Percentiles rank a stretch among this genome's conserved stretches.
Conservation (phyloP, 495 filamentous ascomycete species). For the Lindgomyces ingoldianus region DNA sequence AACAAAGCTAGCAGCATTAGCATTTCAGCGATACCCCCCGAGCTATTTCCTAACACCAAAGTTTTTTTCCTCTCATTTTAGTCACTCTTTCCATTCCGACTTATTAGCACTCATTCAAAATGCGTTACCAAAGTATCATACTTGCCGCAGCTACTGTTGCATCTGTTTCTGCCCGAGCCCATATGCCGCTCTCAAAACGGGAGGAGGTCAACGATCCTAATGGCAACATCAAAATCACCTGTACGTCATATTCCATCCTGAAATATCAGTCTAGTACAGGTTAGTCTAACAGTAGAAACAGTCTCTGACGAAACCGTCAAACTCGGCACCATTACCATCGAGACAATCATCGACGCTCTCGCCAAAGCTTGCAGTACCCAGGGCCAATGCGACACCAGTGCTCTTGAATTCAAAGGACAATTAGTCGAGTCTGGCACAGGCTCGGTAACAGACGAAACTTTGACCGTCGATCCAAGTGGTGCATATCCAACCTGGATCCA, state of each 20-base stretch:
- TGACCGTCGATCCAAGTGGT: background rate
- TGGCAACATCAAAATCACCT: background rate
- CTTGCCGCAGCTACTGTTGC: background rate
- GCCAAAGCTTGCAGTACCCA: background rate
- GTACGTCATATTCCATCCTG: background rate
- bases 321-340: slow-evolving; percentile 3
- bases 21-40: too few relatives aligned
- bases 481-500: background rate
- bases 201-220: slow-evolving; percentile 3
- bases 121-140: background rate
- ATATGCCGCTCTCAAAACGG: background rate
- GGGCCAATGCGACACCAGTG: slow-evolving; percentile 3
- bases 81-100: too few relatives aligned
- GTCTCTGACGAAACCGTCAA: slow-evolving; percentile 4
- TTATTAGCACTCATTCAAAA: too few relatives aligned
- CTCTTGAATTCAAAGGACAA: background rate
- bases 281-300: background rate
- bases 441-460: background rate
- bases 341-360: background rate
- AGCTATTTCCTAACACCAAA: too few relatives aligned
- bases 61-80: too few relatives aligned
- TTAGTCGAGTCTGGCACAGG: background rate
- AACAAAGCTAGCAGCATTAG: too few relatives aligned
- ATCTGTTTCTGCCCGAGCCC: background rate
- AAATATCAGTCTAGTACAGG: background rate